phyloP scores from a whole-genome alignment of 345 rosid genomes.

The Eucalyptus microcorys region DNA sequence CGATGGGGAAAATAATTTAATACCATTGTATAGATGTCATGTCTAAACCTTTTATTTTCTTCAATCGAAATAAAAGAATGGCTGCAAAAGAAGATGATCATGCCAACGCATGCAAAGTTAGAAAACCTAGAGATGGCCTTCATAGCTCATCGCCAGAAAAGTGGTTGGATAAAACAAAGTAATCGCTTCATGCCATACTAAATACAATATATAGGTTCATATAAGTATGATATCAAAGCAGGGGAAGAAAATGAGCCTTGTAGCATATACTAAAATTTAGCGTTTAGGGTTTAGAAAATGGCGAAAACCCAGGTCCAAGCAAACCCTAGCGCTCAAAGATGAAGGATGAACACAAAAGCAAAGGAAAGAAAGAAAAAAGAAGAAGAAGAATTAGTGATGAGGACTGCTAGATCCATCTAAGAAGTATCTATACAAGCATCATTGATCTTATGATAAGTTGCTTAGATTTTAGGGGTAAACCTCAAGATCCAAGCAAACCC shows the following conservation, averaged over 20 bases:
- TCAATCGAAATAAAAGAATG: background rate
- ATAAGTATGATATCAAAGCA: background rate
- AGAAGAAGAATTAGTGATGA: background rate
- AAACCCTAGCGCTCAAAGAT: background rate
- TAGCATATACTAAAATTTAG: background rate
- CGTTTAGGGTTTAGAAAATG: background rate
- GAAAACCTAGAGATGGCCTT: background rate
- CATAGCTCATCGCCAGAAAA: background rate
- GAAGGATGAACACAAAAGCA: background rate
- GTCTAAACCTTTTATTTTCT: background rate
- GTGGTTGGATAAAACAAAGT: background rate
- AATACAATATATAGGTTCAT: background rate
- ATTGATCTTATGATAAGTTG: background rate
- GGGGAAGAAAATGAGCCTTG: background rate
- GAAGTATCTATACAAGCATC: background rate
- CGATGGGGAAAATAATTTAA: background rate
- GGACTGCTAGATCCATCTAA: background rate
- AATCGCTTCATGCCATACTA: background rate
- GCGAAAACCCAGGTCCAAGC: background rate
- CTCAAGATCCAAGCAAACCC: background rate
- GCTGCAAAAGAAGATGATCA: background rate
- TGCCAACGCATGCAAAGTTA: background rate
- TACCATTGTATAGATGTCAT: background rate
- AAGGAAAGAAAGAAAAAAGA: background rate
- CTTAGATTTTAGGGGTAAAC: background rate